Conservation (phyloP, 2,329 filamentous ascomycete species). For the Berkeleyomyces basicola region DNA sequence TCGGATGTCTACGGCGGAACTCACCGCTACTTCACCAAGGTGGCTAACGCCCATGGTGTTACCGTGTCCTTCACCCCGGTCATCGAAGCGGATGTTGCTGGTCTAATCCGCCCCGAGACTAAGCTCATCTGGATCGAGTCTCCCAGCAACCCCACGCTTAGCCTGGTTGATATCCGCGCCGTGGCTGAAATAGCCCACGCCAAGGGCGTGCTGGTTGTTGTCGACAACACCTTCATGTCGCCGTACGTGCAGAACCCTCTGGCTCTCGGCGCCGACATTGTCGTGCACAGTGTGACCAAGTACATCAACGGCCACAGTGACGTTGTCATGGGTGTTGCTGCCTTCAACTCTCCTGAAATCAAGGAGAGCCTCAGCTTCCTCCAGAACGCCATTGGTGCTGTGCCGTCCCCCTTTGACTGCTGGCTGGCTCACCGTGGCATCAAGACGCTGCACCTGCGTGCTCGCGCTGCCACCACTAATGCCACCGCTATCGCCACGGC, state of each 20-base stretch:
- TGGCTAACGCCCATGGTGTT: slow-evolving; percentile 85
- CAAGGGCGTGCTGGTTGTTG: slow-evolving; percentile 86
- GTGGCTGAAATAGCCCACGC: slow-evolving; percentile 70
- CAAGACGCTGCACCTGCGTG: slow-evolving; percentile 90
- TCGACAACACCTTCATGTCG: slow-evolving; percentile 96
- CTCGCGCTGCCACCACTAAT: slow-evolving; percentile 68
- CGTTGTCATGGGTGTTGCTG: slow-evolving; percentile 93
- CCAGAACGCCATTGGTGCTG: slow-evolving; percentile 92
- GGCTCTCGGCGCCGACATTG: slow-evolving; percentile 87
- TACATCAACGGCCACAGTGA: slow-evolving; percentile 98
- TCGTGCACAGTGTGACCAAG: slow-evolving; percentile 94
- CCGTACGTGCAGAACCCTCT: slow-evolving; percentile 96
- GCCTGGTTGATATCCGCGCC: slow-evolving; percentile 80
- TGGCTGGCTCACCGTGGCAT: slow-evolving; percentile 95
- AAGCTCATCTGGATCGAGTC: slow-evolving; percentile 96
- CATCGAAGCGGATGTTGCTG: slow-evolving; percentile 74
- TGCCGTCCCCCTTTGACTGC: slow-evolving; percentile 88
- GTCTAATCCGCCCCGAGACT: slow-evolving; percentile 74
- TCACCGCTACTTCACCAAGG: slow-evolving; percentile 97
- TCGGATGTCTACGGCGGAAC: slow-evolving; percentile 97
- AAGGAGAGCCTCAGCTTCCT: slow-evolving; percentile 69
- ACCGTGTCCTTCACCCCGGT: slow-evolving; percentile 85
- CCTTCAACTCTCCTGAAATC: slow-evolving; percentile 76
- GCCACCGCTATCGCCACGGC: slow-evolving; percentile 60
- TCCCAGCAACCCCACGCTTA: slow-evolving; percentile 85